Percentiles rank a stretch among this genome's conserved stretches.
phyloP scores from a whole-genome alignment of 495 filamentous ascomycete genomes.

The Podospora pseudoanserina region DNA sequence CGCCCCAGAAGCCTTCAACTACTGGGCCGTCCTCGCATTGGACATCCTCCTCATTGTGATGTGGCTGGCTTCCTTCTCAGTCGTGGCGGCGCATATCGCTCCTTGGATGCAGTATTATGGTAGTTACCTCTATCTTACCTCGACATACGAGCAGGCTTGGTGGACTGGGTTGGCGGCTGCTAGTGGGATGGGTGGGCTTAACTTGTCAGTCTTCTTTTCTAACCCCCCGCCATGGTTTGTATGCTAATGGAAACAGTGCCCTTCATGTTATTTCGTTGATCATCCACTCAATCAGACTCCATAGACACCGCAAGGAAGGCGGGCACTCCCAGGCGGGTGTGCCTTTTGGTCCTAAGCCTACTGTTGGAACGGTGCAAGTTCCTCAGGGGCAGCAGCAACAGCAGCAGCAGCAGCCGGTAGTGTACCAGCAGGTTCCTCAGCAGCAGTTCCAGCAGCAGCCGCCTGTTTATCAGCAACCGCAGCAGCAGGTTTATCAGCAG shows the following conservation, averaged over 20 bases:
- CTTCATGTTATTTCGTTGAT: constrained; percentile 39
- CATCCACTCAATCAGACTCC: constrained; percentile 38
- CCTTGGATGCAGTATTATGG: constrained; percentile 19
- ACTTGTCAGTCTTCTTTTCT: constrained; percentile 37
- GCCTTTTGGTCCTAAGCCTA: neutral
- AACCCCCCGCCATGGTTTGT: neutral
- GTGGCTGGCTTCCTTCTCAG: constrained; percentile 45
- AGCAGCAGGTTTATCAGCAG: constrained; percentile 11
- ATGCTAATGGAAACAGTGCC: constrained; percentile 25
- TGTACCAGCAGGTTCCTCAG: constrained; percentile 6
- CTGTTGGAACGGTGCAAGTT: neutral
- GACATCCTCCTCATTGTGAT: constrained; percentile 45
- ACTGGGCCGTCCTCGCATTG: constrained; percentile 47
- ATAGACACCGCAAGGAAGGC: constrained; percentile 46
- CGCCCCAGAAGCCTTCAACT: constrained; percentile 41
- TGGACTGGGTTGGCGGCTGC: constrained; percentile 14
- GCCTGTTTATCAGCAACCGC: constrained; percentile 21
- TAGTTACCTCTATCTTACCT: constrained; percentile 15
- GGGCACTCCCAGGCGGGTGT: constrained; percentile 35
- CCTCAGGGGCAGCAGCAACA: neutral
- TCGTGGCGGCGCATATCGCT: constrained; percentile 39
- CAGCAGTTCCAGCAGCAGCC: constrained; percentile 16
- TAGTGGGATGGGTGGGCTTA: constrained; percentile 35
- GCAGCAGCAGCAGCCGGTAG: neutral
- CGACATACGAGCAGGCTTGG: constrained; percentile 23